phyloP scores from a whole-genome alignment of 768 basidiomycete genomes.

The Gyrodon lividus region DNA sequence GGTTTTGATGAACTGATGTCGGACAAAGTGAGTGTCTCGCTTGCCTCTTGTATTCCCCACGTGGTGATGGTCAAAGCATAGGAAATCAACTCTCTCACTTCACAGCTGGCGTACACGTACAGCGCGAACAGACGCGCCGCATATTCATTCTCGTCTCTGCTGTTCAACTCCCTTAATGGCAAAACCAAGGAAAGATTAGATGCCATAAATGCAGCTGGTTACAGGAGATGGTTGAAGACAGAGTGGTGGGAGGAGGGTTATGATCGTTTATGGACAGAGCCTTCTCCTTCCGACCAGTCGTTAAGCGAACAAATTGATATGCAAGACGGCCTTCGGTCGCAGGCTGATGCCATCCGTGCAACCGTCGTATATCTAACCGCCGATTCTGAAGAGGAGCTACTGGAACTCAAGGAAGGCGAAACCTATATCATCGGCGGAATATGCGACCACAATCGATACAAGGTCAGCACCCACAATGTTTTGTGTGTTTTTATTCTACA shows the following conservation, averaged over 20 bases:
- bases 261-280: constrained; percentile 58
- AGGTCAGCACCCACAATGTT: constrained; percentile 47
- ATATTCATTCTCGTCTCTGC: constrained; percentile 65
- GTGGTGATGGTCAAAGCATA: constrained; percentile 34
- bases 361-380: constrained; percentile 90
- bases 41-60: constrained; percentile 10
- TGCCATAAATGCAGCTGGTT: constrained; percentile 58
- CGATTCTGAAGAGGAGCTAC: constrained; percentile 83
- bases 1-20: constrained; percentile 93
- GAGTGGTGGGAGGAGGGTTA: constrained; percentile 84
- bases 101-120: constrained; percentile 91
- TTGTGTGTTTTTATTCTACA: constrained; percentile 1
- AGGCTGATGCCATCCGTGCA: constrained; percentile 35
- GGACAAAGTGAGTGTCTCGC: constrained; percentile 68
- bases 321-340: neutral
- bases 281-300: constrained; percentile 1
- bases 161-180: constrained; percentile 82
- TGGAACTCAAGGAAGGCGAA: constrained; percentile 78
- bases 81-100: constrained; percentile 89
- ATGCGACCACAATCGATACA: constrained; percentile 94
- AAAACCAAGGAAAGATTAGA: constrained; percentile 66
- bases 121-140: constrained; percentile 76
- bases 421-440: constrained; percentile 96
- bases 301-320: constrained; percentile 3
- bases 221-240: constrained; percentile 78